Percentiles rank a stretch among this genome's conserved stretches.
Conservation (phyloP, 306 rosid species). For the Comarum palustre region DNA sequence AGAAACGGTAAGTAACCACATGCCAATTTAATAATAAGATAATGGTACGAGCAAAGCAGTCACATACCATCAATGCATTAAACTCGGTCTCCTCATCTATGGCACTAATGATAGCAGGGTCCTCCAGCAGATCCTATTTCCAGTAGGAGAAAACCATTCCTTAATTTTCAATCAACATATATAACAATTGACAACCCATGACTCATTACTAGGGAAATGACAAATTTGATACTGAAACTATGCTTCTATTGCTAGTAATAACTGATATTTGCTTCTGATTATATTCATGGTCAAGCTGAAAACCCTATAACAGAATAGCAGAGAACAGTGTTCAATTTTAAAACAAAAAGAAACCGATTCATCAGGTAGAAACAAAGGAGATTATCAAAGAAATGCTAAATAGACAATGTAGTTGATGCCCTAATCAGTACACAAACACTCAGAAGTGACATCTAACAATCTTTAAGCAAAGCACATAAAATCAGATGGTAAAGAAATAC, state of each 20-base stretch:
- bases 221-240: no score
- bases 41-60: conserved; percentile 20
- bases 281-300: background rate
- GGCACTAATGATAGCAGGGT: conserved; percentile 67
- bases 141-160: background rate
- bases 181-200: background rate
- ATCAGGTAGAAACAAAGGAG: background rate
- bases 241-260: background rate
- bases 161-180: background rate
- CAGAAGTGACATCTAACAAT: background rate
- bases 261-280: background rate
- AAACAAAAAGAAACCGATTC: background rate
- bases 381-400: background rate
- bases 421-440: background rate
- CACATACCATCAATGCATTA: conserved; percentile 84
- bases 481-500: conserved; percentile 3
- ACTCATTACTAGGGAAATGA: background rate
- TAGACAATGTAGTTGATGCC: background rate
- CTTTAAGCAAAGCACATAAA: background rate
- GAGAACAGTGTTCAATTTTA: conserved; percentile 1
- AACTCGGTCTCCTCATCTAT: conserved; percentile 95
- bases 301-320: background rate
- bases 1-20: conserved; percentile 17
- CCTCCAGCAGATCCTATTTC: conserved; percentile 80
- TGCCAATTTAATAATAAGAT: background rate